Evolutionary conservation across 2,329 filamentous ascomycete species (phyloP), one percentile per base, ranked within the genome.

Genomic region (Thielaviopsis musarum): DNA sequence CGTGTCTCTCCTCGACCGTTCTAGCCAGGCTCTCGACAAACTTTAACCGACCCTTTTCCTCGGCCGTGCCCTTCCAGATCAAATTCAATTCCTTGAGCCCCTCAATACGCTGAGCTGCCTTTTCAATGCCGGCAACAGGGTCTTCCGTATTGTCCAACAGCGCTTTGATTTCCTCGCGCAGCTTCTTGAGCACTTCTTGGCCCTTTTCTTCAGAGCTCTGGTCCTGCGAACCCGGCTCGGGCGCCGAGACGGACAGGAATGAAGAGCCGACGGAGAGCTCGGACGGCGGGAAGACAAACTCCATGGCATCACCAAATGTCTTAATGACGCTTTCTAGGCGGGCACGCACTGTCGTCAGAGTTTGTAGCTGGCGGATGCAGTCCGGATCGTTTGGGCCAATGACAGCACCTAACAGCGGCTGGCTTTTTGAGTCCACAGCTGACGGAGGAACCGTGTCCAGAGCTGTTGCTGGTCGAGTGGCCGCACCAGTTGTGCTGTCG

Each of bases 31-130:
- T 78, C 64, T 97, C 91, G 19, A 98, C 84, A 68, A 96, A 90
- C 66, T 82, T 87, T 10, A 74, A 73, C 58, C 93, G 77, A 5
- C 89, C 88, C 71, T 88, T 94, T 70, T 97, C 93, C 72, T 98
- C 93, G 0, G 88, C 86, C 2, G 93, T 96, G n/a, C 90, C 90
- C 69, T 87, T 91, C 91, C 93, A 98, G 22, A 98, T 83, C n/a
- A 73, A 73, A 3, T 83, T 82, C 63, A 97, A 72, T 63, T 83
- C 79, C 66, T 89, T 84, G 59, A 97, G 76, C 67, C 87, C 82
- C 66, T 89, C 84, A 15, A 97, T 83, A 52, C 88, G 77, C 59
- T 78, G 77, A 13, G 80, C 80, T 0, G 93, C 93, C 60, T 83
- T 83, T 64, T 88, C 84, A 9, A 93, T 75, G 17, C 87, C 88